Evolutionary conservation across 2,329 filamentous ascomycete genomes (phyloP), one percentile per base, ranked within the genome.

Genomic region (Fusarium caatingaense): DNA sequence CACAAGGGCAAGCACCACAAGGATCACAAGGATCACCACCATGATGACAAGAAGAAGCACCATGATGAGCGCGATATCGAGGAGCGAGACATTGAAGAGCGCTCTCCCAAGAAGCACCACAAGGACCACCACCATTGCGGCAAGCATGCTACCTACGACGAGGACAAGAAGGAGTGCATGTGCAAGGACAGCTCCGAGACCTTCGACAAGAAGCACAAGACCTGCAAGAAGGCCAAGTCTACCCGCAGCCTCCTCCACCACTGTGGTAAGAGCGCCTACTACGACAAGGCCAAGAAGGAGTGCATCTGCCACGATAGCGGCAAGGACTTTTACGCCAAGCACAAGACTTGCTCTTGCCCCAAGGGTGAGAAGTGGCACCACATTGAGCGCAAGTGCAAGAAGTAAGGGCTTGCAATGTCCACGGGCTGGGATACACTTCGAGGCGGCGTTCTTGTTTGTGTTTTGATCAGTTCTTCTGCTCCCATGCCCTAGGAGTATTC

Each of bases 331-430:
- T 32, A 55, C 34, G 28, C 47, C 23, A 42, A 69, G 11, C 60
- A 69, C 23, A 58, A 69, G 44, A 65, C 45, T 41, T 68, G 65
- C 34, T 23, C 48, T 15, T 68, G 65, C 25, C 65, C 65, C 30
- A 64, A 69, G 60, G 65, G 65, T 4, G 59, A 68, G 53, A 68
- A 54, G 54, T 68, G 49, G 65, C 53, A 68, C 20, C 65, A 66
- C 13, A 6, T 56, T 18, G 54, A 60, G 40, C 61, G 50, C 32
- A 42, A 68, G 65, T 69, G 59, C 59, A 51, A 58, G 60, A 28
- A 49, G 20, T 32, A 25, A 34, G 20, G 8, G 15, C 21, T 10
- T n/a, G 0, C 15, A 13, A 6, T 16, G 11, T 8, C 20, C 3
- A n/a, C 5, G 20, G 13, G 10, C 16, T 10, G 46, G 5, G 16